Conservation (phyloP, 2,329 filamentous ascomycete genomes). For the Tolypocladium album region DNA sequence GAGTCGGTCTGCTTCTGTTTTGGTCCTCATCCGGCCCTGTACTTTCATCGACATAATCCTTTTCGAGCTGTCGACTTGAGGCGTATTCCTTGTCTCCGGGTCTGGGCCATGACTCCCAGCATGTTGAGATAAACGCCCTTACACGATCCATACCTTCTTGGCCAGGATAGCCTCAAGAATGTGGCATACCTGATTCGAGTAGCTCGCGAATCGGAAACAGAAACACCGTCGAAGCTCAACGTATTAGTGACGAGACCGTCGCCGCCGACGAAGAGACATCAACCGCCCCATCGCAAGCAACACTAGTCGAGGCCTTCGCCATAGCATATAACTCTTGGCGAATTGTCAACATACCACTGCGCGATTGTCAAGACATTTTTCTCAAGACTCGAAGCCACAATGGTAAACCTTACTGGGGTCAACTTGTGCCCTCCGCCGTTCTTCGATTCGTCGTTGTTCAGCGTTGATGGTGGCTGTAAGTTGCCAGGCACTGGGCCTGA, state of each 20-base stretch:
- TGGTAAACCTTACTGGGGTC: slow-evolving; percentile 27
- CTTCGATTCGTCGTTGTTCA: slow-evolving; percentile 51
- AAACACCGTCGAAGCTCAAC: background rate
- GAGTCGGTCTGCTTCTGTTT: background rate
- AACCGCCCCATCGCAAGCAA: background rate
- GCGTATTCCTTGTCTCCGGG: background rate
- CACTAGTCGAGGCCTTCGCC: background rate
- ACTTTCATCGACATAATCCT: background rate
- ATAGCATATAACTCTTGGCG: background rate
- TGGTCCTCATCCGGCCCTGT: background rate
- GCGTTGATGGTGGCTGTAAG: slow-evolving; percentile 54
- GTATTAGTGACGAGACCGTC: background rate
- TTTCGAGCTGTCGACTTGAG: background rate
- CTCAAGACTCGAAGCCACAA: slow-evolving; percentile 6
- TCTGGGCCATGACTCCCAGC: background rate
- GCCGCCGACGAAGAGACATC: background rate
- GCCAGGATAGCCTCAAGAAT: background rate
- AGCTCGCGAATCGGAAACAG: background rate
- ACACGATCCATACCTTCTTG: background rate
- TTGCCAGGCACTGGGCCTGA: background rate
- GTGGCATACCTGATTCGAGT: background rate
- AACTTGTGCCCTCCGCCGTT: slow-evolving; percentile 58
- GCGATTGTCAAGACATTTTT: background rate
- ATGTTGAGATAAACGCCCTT: background rate
- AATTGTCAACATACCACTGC: background rate